Percentiles rank a stretch among this genome's conserved stretches.
These are phyloP conservation scores for Pseudogymnoascus sp. DNA, from an alignment of 2,329 filamentous ascomycete species.

Conservation along the genomic window DNA sequence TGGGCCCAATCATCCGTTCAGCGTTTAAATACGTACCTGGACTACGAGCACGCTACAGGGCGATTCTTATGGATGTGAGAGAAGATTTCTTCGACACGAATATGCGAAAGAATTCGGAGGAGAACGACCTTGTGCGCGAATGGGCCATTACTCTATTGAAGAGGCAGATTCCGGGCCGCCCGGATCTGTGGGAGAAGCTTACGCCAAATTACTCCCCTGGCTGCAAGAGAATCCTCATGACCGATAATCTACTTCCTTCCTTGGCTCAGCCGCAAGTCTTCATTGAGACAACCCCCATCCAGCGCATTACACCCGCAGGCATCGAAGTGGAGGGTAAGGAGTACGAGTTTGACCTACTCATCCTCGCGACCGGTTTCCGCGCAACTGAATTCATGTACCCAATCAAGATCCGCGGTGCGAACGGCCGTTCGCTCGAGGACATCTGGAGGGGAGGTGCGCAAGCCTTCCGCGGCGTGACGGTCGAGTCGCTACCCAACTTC, in stretches of 20 bases:
- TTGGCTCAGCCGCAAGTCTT: constrained; percentile 38
- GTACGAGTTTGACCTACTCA: constrained; percentile 45
- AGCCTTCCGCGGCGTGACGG: constrained; percentile 43
- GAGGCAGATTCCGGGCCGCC: constrained; percentile 37
- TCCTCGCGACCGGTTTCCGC: constrained; percentile 51
- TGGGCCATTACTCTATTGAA: constrained; percentile 34
- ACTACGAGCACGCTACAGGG: constrained; percentile 41
- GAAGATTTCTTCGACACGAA: constrained; percentile 37
- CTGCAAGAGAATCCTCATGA: constrained; percentile 46
- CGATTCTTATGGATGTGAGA: constrained; percentile 45
- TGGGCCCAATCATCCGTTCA: constrained; percentile 27
- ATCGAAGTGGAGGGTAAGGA: constrained; percentile 35
- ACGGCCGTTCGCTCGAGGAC: constrained; percentile 35
- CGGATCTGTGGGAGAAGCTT: constrained; percentile 44
- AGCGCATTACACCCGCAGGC: constrained; percentile 36
- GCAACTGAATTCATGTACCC: constrained; percentile 51
- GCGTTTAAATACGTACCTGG: constrained; percentile 38
- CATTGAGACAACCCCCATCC: constrained; percentile 43
- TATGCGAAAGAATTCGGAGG: constrained; percentile 29
- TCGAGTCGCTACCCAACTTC: constrained; percentile 46
- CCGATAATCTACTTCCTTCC: constrained; percentile 47
- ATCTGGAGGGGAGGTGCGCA: constrained; percentile 46
- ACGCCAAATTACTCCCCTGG: constrained; percentile 45
- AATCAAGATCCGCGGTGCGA: constrained; percentile 41
- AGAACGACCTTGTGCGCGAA: constrained; percentile 34